These are phyloP conservation scores for Aspergillus fijiensis DNA, from an alignment of 2,329 filamentous ascomycete species.

Conservation along the genomic window DNA sequence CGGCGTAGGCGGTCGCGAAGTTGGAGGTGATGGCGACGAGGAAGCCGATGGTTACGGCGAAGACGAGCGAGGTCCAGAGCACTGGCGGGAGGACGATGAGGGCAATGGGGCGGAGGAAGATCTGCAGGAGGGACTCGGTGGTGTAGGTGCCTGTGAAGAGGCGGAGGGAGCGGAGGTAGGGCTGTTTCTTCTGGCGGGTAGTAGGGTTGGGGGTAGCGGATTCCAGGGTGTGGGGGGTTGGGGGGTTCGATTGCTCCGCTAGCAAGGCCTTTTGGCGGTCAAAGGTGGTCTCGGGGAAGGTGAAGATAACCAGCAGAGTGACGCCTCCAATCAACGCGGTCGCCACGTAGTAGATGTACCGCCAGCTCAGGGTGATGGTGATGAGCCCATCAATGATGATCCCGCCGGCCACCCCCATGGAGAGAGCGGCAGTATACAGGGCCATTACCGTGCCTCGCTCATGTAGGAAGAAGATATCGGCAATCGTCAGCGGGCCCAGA, in stretches of 20 bases:
- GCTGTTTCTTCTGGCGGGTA: neutral
- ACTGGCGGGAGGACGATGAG: slow-evolving; percentile 8
- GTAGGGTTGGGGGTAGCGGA: neutral
- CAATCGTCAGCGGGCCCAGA: slow-evolving; percentile 51
- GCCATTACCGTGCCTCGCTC: slow-evolving; percentile 10
- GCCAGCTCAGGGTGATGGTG: slow-evolving; percentile 35
- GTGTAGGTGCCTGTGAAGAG: slow-evolving; percentile 5
- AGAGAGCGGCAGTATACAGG: slow-evolving; percentile 25
- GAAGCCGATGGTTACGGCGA: slow-evolving; percentile 10
- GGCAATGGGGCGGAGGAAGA: slow-evolving; percentile 8
- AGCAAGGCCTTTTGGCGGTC: neutral
- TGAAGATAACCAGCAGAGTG: slow-evolving; percentile 3
- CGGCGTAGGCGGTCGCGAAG: slow-evolving; percentile 9
- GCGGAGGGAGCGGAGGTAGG: slow-evolving; percentile 1
- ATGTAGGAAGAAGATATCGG: slow-evolving; percentile 37
- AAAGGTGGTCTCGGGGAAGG: slow-evolving; percentile 10
- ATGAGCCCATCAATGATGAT: slow-evolving; percentile 36
- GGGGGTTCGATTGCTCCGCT: neutral
- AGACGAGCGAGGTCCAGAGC: slow-evolving; percentile 10
- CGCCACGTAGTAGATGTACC: slow-evolving; percentile 25
- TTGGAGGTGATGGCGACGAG: slow-evolving; percentile 10
- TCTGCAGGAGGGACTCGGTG: slow-evolving; percentile 4
- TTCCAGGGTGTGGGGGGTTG: neutral
- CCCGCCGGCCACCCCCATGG: slow-evolving; percentile 23
- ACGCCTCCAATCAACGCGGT: slow-evolving; percentile 1